Base-by-base conservation (phyloP, 139 green algal genomes). In the Monoraphidium neglectum region DNA sequence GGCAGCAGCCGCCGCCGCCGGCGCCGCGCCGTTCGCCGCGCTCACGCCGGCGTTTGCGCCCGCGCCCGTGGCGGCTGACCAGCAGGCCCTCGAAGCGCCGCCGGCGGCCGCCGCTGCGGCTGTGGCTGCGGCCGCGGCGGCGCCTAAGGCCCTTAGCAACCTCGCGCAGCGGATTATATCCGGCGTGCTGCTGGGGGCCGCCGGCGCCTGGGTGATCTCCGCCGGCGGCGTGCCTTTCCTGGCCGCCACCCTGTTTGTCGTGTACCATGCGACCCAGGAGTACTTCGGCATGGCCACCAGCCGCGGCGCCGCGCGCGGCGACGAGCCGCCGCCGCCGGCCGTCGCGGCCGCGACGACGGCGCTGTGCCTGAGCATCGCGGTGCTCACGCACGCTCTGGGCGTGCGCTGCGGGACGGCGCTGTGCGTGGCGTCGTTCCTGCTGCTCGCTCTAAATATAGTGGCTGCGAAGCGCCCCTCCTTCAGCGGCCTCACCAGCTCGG, bases 371-470 rank as follows among this genome's bases (percentile, higher is more conserved):
- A 83, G 75, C 38, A 87, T 97, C 24, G 83, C 82, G 26, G 32
- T 83, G 3, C 80, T 90, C 68, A 82, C 76, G 30, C 81, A 82
- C 37, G 63, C 83, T 26, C 12, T 15, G 61, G 47, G 46, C 13
- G 69, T 70, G 10, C 72, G 72, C 33, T 85, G 70, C 38, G 82
- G 87, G 2, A 82, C 80, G 2, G 71, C 88, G 15, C 77, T 93
- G 66, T 90, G 93, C 0, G 85, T 97, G 21, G 84, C 92, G 2
- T 75, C 88, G 26, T 97, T 98, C 72, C 32, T 90, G 2, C 77
- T 96, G 56, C 84, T 97, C 4, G 89, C 87, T 24, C 79, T 95
- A 59, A 87, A 97, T 54, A 76, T 97, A 2, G 40, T 94, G 2
- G 77, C 77, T 8, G 83, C 76, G 13, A 75, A 83, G 49, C 93